These are phyloP conservation scores for Cicer arietinum DNA, from an alignment of 306 rosid species.

Conservation along the genomic window DNA sequence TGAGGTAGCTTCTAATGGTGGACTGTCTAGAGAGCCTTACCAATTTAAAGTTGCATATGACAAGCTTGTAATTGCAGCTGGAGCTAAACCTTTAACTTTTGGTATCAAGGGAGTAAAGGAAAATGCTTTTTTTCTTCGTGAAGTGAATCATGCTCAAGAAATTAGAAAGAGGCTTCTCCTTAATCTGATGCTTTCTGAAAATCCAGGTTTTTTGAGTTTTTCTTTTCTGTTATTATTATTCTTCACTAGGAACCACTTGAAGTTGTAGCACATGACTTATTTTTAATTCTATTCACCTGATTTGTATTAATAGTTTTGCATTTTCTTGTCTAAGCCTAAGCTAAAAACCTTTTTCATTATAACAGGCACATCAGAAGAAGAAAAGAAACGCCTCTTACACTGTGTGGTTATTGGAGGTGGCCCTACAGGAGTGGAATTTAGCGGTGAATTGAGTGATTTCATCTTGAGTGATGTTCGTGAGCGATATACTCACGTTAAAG, in stretches of 20 bases:
- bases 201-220: slow-evolving; percentile 60
- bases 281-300: background rate
- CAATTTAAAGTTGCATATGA: slow-evolving; percentile 91
- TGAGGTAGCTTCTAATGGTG: slow-evolving; percentile 67
- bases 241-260: no score
- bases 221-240: no score
- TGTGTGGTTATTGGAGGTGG: slow-evolving; percentile 98
- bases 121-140: slow-evolving; percentile 91
- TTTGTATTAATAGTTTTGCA: background rate
- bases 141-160: slow-evolving; percentile 92
- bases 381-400: slow-evolving; percentile 83
- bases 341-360: slow-evolving; percentile 16
- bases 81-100: slow-evolving; percentile 88
- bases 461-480: slow-evolving; percentile 78
- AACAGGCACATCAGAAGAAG: slow-evolving; percentile 86
- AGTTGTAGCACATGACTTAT: no score
- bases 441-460: slow-evolving; percentile 97
- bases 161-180: slow-evolving; percentile 91
- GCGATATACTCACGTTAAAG: slow-evolving; percentile 75
- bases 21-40: slow-evolving; percentile 66
- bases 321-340: slow-evolving; percentile 21
- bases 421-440: slow-evolving; percentile 97
- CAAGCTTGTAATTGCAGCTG: slow-evolving; percentile 93
- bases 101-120: slow-evolving; percentile 89
- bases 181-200: slow-evolving; percentile 87